Conservation (phyloP, 257 asterid genomes). For the Datura wrightii region DNA sequence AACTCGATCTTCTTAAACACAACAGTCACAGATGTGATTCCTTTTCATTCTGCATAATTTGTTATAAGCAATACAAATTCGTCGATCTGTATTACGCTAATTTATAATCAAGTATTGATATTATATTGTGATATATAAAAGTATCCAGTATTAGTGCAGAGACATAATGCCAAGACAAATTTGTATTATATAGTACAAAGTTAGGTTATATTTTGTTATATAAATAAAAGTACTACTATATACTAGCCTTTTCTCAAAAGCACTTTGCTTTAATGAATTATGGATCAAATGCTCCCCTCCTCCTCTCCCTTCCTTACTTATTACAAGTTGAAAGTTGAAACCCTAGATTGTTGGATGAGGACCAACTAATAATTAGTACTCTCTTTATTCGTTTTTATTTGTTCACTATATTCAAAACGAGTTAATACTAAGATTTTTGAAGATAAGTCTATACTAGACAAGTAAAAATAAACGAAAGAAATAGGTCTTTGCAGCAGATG, state of each 20-base stretch:
- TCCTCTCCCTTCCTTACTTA: neutral
- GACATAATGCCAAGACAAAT: neutral
- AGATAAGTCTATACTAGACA: too few relatives aligned
- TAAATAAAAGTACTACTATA: neutral
- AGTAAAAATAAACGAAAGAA: too few relatives aligned
- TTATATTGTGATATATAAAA: neutral
- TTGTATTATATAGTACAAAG: neutral
- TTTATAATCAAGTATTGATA: too few relatives aligned
- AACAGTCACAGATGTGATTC: neutral
- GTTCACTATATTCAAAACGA: too few relatives aligned
- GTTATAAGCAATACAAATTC: neutral
- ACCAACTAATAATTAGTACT: too few relatives aligned
- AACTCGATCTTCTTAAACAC: neutral
- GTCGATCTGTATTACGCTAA: neutral
- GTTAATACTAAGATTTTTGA: too few relatives aligned
- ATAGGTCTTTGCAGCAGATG: too few relatives aligned
- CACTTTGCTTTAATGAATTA: conserved; percentile 18
- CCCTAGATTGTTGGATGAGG: too few relatives aligned
- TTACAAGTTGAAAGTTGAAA: neutral
- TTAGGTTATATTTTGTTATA: neutral
- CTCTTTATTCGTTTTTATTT: too few relatives aligned
- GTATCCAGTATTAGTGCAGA: neutral
- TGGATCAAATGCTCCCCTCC: conserved; percentile 45
- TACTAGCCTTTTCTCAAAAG: conserved; percentile 26
- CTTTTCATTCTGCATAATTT: neutral